Evolutionary conservation across 306 rosid genomes (phyloP).

Genomic region (Medicago ruthenica): DNA sequence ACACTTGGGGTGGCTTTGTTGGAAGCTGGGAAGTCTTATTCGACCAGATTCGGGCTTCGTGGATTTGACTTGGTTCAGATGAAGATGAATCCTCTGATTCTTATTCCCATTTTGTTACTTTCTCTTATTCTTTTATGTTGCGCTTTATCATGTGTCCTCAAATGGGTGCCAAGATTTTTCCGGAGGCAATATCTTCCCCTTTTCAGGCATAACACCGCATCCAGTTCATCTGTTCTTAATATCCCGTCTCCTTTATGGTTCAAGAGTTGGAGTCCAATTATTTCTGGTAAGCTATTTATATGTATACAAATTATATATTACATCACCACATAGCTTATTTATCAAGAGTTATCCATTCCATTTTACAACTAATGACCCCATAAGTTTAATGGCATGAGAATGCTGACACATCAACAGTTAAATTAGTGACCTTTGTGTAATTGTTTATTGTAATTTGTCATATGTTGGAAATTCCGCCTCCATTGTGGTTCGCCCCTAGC

Average conservation of each 20-base stretch:
- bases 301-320: constrained; percentile 13
- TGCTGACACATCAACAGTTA: constrained; percentile 1
- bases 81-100: constrained; percentile 68
- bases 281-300: constrained; percentile 65
- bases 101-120: constrained; percentile 64
- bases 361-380: constrained; percentile 25
- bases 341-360: constrained; percentile 2
- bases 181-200: constrained; percentile 85
- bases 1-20: constrained; percentile 93
- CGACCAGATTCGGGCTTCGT: constrained; percentile 60
- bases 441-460: not conserved
- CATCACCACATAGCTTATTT: constrained; percentile 3
- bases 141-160: constrained; percentile 69
- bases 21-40: constrained; percentile 83
- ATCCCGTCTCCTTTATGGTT: constrained; percentile 84
- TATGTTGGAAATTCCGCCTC: too few relatives aligned
- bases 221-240: constrained; percentile 73
- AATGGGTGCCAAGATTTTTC: constrained; percentile 78
- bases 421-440: too few relatives aligned
- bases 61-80: constrained; percentile 65
- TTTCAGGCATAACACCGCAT: constrained; percentile 67
- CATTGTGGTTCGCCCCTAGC: too few relatives aligned
- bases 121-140: constrained; percentile 67
- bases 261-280: constrained; percentile 92
- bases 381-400: constrained; percentile 13